These are phyloP conservation scores for Pythium volutum DNA, from an alignment of 352 stramenopile genomes.

Conservation along the genomic window DNA sequence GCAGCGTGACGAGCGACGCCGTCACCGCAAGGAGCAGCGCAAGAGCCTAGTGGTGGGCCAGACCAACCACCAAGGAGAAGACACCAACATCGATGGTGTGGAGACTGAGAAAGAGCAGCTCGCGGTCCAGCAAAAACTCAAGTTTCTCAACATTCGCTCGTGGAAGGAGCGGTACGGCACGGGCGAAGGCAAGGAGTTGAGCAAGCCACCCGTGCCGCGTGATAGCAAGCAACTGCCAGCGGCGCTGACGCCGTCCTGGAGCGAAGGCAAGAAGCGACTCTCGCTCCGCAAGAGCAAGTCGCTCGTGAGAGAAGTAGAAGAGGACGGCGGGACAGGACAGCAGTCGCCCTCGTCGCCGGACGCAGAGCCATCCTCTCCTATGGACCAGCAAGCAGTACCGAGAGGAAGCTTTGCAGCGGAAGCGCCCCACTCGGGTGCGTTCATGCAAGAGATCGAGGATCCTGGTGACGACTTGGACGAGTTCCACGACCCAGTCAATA, in stretches of 20 bases:
- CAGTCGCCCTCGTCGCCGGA: background rate
- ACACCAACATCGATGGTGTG: background rate
- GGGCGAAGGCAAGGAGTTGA: slow-evolving; percentile 54
- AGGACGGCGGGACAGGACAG: background rate
- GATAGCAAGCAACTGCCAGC: slow-evolving; percentile 12
- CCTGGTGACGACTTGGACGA: slow-evolving; percentile 29
- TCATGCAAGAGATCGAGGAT: slow-evolving; percentile 68
- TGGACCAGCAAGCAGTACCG: no score
- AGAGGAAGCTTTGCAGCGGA: background rate
- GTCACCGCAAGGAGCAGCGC: slow-evolving; percentile 17
- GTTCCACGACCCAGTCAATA: slow-evolving; percentile 11
- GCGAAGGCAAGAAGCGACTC: slow-evolving; percentile 18
- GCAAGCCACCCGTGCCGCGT: slow-evolving; percentile 25
- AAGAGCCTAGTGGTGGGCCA: slow-evolving; percentile 1
- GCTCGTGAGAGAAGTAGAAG: slow-evolving; percentile 7
- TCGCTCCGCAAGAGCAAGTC: slow-evolving; percentile 23
- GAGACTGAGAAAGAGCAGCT: slow-evolving; percentile 18
- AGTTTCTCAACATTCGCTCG: slow-evolving; percentile 57
- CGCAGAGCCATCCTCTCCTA: background rate
- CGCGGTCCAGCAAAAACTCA: slow-evolving; percentile 28
- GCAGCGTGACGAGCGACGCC: slow-evolving; percentile 22
- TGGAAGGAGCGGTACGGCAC: slow-evolving; percentile 65
- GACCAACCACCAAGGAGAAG: slow-evolving; percentile 22
- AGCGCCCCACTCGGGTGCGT: slow-evolving; percentile 32
- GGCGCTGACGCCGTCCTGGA: background rate